Base-by-base conservation (phyloP, 2,329 filamentous ascomycete species). In the Aspergillus persii region DNA sequence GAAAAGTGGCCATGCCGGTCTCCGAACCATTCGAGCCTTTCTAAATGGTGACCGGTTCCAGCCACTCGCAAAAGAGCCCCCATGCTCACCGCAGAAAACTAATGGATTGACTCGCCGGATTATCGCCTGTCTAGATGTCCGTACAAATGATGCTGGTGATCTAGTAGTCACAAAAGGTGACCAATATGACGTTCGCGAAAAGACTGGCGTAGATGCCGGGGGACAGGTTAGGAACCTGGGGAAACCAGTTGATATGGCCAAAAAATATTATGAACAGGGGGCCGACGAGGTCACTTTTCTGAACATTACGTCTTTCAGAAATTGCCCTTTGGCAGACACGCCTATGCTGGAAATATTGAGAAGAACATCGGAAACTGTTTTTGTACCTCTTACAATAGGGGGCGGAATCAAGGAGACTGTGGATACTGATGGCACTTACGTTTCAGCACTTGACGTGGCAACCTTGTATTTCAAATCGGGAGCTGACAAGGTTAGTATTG, bases 101-200 rank as follows among this genome's bases (percentile, higher is more conserved):
- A 86, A 92, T 66, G 93, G 92, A 18, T 82, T 99, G 53, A 99
- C 95, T n/a, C 84, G 92, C 60, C 86, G 95, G 65, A 87, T 99
- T 53, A 98, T 99, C 72, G 95, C 95, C 30, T 99, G 95, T 72
- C 86, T 99, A 30, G 95, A 99, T 72, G 95, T 99, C 53, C 89
- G 95, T 48, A 86, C 93, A 55, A 99, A 99, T 75, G 95, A 99
- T 74, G 83, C 89, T 61, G 95, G 95, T 36, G 95, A 99, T 76
- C 83, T 99, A 8, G 95, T 99, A 0, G 95, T 99, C 41, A 99
- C 95, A 12, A 99, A 99, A 77, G 95, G 95, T 58, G 95, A 99
- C 77, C 94, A 98, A 76, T 99, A 99, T 79, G 95, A 99, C 71
- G 95, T 99, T 6, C 90, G 95, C 33, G 95, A 98, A 71, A 97